Conservation (phyloP, 768 basidiomycete genomes). For the Pulveroboletus sp. region DNA sequence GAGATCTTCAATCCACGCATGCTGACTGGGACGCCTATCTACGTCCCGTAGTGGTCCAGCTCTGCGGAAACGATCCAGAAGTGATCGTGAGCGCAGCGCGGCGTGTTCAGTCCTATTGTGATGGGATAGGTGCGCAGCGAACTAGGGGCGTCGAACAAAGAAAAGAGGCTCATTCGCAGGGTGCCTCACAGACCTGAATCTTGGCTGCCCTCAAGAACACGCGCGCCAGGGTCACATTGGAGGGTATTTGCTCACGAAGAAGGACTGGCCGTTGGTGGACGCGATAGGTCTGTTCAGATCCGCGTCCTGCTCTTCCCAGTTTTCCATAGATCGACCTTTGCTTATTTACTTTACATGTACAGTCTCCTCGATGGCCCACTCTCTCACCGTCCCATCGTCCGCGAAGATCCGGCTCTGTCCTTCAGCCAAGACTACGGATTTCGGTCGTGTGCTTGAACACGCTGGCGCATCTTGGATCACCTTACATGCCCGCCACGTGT, state of each 20-base stretch:
- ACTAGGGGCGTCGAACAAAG: neutral
- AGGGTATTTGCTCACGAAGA: constrained; percentile 67
- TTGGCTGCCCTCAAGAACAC: constrained; percentile 74
- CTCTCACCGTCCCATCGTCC: constrained; percentile 60
- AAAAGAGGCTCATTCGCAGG: constrained; percentile 5
- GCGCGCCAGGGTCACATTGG: constrained; percentile 67
- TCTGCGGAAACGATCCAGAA: constrained; percentile 70
- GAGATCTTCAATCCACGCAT: constrained; percentile 41
- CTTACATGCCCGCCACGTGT: constrained; percentile 70
- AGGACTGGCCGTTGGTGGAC: constrained; percentile 67
- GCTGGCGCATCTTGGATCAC: constrained; percentile 67
- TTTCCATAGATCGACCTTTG: neutral
- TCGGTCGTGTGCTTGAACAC: constrained; percentile 56
- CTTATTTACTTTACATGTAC: neutral
- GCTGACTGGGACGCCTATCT: constrained; percentile 18
- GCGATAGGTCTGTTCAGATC: constrained; percentile 50
- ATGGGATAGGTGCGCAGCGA: constrained; percentile 55
- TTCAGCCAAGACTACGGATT: constrained; percentile 46
- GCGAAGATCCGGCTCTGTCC: constrained; percentile 61
- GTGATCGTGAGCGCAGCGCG: constrained; percentile 54
- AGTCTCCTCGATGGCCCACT: constrained; percentile 64
- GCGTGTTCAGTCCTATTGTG: constrained; percentile 54
- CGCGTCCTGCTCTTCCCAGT: neutral
- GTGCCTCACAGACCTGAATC: constrained; percentile 57
- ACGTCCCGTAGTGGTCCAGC: constrained; percentile 61